Base-by-base conservation (phyloP, 345 rosid species). In the Mangifera indica region DNA sequence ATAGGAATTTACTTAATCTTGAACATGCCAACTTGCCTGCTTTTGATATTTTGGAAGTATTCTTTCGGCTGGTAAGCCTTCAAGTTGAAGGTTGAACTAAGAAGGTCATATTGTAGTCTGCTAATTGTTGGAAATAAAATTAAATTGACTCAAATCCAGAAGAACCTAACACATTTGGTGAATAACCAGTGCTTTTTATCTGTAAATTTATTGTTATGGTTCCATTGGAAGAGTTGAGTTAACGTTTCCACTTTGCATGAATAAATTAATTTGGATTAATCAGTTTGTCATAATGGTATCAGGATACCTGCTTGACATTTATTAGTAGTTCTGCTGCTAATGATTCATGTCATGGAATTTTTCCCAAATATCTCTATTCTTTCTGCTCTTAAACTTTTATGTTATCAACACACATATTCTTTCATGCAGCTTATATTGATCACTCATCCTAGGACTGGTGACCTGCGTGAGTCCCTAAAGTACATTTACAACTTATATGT, bases 401-500 rank as follows among this genome's bases (percentile, higher is more conserved):
- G 42, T 37, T 37, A 37, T 37, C 9, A 37, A 51, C 34, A 49
- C 54, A 10, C 70, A 60, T 66, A 58, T 0, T 14, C 72, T 22
- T 15, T 44, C 54, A 46, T 74, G 78, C 82, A 88, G 99, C 79
- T 95, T 65, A 91, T 95, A 66, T 81, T 95, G 86, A 80, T 95
- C n/a, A 89, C 93, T 53, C 91, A 95, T 86, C 98, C 98, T 54
- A 84, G 84, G 81, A 89, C 92, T 1, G 93, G 94, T 75, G 99
- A 95, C 86, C 87, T 91, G 66, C 85, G 89, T 7, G 97, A 92
- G 66, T 72, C 97, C 49, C 62, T 92, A 10, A 95, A 87, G 86
- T 86, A 89, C 79, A 92, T 95, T 52, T 92, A 89, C 84, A 89
- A 88, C 87, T 79, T 92, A 69, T 95, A 92, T 71, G 97, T 92